Conservation (phyloP, 495 filamentous ascomycete species). For the Aspergillus heteromorphus region DNA sequence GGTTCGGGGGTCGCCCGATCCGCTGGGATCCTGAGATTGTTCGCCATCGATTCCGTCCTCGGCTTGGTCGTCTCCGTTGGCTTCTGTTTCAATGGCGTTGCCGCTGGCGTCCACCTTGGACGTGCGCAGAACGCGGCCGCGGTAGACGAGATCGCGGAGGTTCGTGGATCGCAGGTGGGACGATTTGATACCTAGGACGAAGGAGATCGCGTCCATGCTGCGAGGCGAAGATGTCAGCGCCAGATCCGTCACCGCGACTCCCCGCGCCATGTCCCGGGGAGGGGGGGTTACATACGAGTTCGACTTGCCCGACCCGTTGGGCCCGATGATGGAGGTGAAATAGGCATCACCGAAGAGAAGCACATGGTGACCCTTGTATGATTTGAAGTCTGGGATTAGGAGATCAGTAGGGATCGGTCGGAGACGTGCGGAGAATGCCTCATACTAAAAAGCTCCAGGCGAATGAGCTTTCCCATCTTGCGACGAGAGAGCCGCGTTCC, state of each 20-base stretch:
- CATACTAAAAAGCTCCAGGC: constrained; percentile 91
- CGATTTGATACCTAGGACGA: constrained; percentile 97
- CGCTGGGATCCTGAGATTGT: constrained; percentile 47
- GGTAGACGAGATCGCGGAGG: constrained; percentile 91
- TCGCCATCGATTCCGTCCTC: constrained; percentile 30
- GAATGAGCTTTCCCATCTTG: constrained; percentile 83
- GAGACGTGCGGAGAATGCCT: not conserved
- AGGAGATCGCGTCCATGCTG: constrained; percentile 99
- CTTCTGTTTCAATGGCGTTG: constrained; percentile 54
- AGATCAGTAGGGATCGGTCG: constrained; percentile 1
- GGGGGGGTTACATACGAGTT: constrained; percentile 97
- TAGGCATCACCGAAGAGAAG: constrained; percentile 97
- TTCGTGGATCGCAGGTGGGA: constrained; percentile 94
- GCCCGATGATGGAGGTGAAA: constrained; percentile 98
- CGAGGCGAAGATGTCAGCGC: constrained; percentile 21
- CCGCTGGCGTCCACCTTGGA: constrained; percentile 87
- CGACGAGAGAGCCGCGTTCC: constrained; percentile 25
- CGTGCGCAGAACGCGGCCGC: constrained; percentile 85
- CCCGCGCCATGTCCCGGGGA: not conserved
- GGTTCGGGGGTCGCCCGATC: constrained; percentile 72
- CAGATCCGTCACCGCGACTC: not conserved
- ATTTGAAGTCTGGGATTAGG: constrained; percentile 80
- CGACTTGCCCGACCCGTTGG: constrained; percentile 99
- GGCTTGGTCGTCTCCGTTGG: constrained; percentile 45
- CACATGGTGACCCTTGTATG: constrained; percentile 92